Conservation (phyloP, 2,329 filamentous ascomycete species). For the Clonostachys chloroleuca region DNA sequence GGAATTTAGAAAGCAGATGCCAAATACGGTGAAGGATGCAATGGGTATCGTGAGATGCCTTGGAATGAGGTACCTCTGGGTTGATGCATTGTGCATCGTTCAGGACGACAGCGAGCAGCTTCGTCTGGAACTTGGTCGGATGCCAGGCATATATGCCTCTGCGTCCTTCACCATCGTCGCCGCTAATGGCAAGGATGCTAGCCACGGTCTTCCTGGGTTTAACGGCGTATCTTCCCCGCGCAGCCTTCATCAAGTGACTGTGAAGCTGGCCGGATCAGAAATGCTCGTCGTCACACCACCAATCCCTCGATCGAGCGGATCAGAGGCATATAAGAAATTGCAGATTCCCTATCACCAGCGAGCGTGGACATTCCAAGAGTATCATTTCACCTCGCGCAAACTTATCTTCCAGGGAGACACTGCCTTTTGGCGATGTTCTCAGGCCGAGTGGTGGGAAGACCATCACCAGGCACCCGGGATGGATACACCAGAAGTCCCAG, state of each 20-base stretch:
- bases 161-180: conserved; percentile 39
- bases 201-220: conserved; percentile 23
- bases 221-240: conserved; percentile 7
- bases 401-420: too few species aligned
- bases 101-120: conserved; percentile 35
- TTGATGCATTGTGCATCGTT: conserved; percentile 38
- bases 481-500: conserved; percentile 17
- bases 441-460: too few species aligned
- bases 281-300: too few species aligned
- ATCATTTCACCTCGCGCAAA: too few species aligned
- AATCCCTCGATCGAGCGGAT: too few species aligned
- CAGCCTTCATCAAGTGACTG: too few species aligned
- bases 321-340: too few species aligned
- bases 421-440: too few species aligned
- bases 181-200: conserved; percentile 31
- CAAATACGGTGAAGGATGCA: conserved; percentile 35
- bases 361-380: too few species aligned
- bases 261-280: too few species aligned
- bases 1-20: conserved; percentile 24
- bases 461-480: neutral
- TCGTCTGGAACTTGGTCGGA: conserved; percentile 32
- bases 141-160: conserved; percentile 39
- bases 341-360: too few species aligned
- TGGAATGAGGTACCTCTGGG: conserved; percentile 37
- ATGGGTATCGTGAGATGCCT: conserved; percentile 38